These are phyloP conservation scores for Chlamydomonas reinhardtii DNA, from an alignment of 163 green algal species.

Conservation along the genomic window DNA sequence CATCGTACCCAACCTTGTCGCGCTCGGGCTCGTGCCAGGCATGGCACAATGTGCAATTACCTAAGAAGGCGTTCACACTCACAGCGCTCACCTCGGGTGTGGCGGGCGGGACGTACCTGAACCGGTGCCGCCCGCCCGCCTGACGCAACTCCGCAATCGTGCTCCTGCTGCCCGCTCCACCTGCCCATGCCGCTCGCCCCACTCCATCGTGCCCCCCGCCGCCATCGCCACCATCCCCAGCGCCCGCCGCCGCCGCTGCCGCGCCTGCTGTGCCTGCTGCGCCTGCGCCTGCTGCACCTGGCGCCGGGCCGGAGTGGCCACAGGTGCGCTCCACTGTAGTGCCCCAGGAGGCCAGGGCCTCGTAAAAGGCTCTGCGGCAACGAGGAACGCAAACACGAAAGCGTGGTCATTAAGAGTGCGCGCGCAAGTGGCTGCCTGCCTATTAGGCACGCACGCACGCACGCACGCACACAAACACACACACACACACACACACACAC, in stretches of 20 bases:
- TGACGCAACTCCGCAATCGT: conserved; percentile 5
- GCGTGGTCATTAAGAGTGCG: no score
- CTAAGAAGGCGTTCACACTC: no score
- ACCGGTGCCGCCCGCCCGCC: conserved; percentile 35
- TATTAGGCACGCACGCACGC: no score
- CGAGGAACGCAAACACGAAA: no score
- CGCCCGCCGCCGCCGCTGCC: neutral
- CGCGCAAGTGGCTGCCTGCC: no score
- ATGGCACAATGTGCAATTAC: no score
- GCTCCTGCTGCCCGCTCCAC: neutral
- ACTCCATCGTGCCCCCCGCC: neutral
- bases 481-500: no score
- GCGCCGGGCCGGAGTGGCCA: neutral
- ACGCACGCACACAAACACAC: no score
- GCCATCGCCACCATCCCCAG: neutral
- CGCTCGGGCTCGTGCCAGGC: no score
- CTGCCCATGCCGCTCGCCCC: neutral
- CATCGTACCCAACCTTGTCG: no score
- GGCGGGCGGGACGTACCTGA: conserved; percentile 28
- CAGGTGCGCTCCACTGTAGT: conserved; percentile 3
- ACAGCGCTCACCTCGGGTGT: conserved; percentile 19
- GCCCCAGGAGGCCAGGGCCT: conserved; percentile 21
- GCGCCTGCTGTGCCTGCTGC: neutral
- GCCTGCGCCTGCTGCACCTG: no score
- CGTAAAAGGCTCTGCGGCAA: conserved; percentile 23